Conservation (phyloP, 2,329 filamentous ascomycete genomes). For the Aspergillus luchuensis region DNA sequence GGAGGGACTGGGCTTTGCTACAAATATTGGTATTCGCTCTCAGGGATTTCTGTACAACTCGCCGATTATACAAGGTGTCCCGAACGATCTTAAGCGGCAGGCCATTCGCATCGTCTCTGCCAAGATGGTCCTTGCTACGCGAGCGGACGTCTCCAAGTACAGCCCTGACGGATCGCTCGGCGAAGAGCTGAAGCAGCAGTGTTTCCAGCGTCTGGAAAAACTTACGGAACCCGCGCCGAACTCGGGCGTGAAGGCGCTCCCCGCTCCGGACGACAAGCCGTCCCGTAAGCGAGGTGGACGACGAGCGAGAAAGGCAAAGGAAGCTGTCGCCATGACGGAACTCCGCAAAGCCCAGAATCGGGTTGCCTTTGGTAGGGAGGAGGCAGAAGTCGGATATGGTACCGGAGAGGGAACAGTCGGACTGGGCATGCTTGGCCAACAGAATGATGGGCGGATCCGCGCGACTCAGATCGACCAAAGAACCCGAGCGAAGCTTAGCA, state of each 20-base stretch:
- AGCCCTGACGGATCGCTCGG: conserved; percentile 80
- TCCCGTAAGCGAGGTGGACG: conserved; percentile 88
- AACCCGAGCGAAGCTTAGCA: conserved; percentile 87
- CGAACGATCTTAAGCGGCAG: conserved; percentile 84
- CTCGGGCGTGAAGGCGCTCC: conserved; percentile 81
- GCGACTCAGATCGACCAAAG: conserved; percentile 87
- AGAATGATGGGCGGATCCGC: conserved; percentile 85
- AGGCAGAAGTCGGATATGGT: conserved; percentile 89
- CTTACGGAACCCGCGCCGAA: conserved; percentile 89
- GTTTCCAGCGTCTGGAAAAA: conserved; percentile 85
- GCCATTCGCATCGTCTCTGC: conserved; percentile 93
- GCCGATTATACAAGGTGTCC: conserved; percentile 81
- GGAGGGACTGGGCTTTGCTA: conserved; percentile 78
- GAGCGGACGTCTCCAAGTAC: conserved; percentile 83
- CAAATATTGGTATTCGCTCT: conserved; percentile 85
- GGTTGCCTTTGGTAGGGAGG: conserved; percentile 93
- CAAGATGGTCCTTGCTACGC: conserved; percentile 90
- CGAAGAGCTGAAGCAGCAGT: conserved; percentile 77
- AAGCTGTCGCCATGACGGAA: conserved; percentile 95
- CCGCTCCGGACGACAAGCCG: conserved; percentile 93
- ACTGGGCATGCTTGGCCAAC: conserved; percentile 91
- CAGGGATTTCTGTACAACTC: conserved; percentile 94
- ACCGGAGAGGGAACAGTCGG: conserved; percentile 82
- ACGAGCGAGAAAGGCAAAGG: conserved; percentile 89
- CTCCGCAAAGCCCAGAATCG: conserved; percentile 94